Evolutionary conservation across 2,329 filamentous ascomycete genomes (phyloP).

Genomic region (Botryotinia calthae): DNA sequence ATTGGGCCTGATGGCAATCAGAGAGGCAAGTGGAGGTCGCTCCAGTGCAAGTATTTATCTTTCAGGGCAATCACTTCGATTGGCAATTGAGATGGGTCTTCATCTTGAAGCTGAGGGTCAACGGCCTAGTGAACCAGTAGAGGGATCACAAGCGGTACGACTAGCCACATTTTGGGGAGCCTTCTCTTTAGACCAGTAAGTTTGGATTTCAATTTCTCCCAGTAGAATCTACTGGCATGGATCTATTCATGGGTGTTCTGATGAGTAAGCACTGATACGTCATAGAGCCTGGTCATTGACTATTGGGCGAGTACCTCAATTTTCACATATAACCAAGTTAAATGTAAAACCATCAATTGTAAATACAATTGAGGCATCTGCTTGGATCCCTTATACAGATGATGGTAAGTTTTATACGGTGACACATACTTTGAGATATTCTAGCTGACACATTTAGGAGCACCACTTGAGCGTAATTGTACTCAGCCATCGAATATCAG

Average conservation of each 20-base stretch:
- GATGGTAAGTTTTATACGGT: slow-evolving; percentile 28
- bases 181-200: slow-evolving; percentile 54
- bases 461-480: slow-evolving; percentile 56
- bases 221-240: background rate
- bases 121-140: slow-evolving; percentile 20
- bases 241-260: background rate
- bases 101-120: slow-evolving; percentile 25
- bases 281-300: slow-evolving; percentile 64
- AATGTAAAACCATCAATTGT: slow-evolving; percentile 61
- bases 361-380: slow-evolving; percentile 58
- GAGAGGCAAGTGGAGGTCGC: slow-evolving; percentile 67
- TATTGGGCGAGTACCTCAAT: slow-evolving; percentile 60
- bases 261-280: slow-evolving; percentile 5
- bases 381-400: slow-evolving; percentile 42
- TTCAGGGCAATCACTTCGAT: slow-evolving; percentile 66
- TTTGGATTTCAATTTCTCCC: slow-evolving; percentile 53
- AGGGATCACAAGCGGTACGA: slow-evolving; percentile 47
- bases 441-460: slow-evolving; percentile 25
- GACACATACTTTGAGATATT: background rate
- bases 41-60: slow-evolving; percentile 72
- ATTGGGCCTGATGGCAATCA: slow-evolving; percentile 70
- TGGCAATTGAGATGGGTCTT: slow-evolving; percentile 53
- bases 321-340: slow-evolving; percentile 54
- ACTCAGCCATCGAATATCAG: slow-evolving; percentile 66
- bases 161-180: slow-evolving; percentile 51